Evolutionary conservation across 495 filamentous ascomycete genomes (phyloP).

Genomic region (Tuber brumale): DNA sequence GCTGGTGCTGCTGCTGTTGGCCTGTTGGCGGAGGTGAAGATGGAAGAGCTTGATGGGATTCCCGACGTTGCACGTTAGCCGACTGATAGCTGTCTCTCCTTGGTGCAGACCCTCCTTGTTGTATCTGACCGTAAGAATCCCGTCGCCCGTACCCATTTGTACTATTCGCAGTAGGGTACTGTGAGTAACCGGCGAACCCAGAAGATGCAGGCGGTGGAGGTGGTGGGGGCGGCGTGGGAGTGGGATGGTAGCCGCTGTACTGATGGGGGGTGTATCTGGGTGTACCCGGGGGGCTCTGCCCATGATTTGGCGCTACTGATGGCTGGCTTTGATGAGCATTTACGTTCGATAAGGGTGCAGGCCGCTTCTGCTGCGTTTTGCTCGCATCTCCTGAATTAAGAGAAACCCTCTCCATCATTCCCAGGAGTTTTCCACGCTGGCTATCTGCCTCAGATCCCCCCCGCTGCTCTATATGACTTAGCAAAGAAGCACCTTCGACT

Average conservation of each 20-base stretch:
- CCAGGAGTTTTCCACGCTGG: conserved; percentile 76
- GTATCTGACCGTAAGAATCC: conserved; percentile 41
- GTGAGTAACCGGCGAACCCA: conserved; percentile 44
- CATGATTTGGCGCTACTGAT: conserved; percentile 43
- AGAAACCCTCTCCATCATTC: conserved; percentile 92
- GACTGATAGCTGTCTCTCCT: conserved; percentile 41
- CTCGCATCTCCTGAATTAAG: conserved; percentile 52
- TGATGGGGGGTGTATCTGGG: conserved; percentile 46
- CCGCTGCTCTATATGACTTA: conserved; percentile 76
- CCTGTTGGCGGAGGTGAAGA: conserved; percentile 51
- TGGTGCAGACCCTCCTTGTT: conserved; percentile 18
- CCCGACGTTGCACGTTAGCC: conserved; percentile 44
- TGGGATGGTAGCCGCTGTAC: conserved; percentile 41
- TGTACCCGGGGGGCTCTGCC: conserved; percentile 43
- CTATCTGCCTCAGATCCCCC: conserved; percentile 70
- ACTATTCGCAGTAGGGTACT: conserved; percentile 24
- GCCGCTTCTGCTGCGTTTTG: conserved; percentile 42
- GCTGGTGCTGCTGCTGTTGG: conserved; percentile 41
- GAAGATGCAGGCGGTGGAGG: conserved; percentile 42
- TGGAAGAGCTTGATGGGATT: conserved; percentile 48
- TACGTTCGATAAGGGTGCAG: conserved; percentile 47
- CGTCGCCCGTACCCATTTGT: conserved; percentile 27
- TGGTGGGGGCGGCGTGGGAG: conserved; percentile 40
- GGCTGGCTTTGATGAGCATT: conserved; percentile 47
- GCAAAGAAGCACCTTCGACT: conserved; percentile 81